Base-by-base conservation (phyloP, 257 asterid genomes). In the Handroanthus guayacan region DNA sequence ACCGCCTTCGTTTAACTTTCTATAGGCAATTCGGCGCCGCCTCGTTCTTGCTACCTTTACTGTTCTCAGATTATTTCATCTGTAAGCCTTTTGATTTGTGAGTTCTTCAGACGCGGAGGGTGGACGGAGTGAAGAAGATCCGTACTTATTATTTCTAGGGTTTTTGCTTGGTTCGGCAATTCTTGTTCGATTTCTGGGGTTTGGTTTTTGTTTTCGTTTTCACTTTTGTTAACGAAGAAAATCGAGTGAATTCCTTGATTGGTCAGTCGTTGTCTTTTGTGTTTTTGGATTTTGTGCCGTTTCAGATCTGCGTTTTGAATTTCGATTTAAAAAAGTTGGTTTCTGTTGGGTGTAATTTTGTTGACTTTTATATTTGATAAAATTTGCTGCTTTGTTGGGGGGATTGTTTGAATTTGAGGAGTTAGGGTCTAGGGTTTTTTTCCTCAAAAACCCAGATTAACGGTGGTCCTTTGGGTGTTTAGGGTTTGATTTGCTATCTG, bases 21-120 rank as follows among this genome's bases (percentile, higher is more conserved):
- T 72, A n/a, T 9, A 65, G 60, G 52, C 75, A 13, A 4, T 16
- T 47, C 31, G 38, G 48, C n/a, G 78, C 68, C 62, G 62, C 67
- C 45, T 69, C 50, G 52, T 16, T 45, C 36, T 74, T 31, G 64
- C 25, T 51, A 7, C 74, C 66, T 62, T 44, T 9, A 34, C 73
- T 60, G 50, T 48, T 82, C 6, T 72, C 20, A 8, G 6, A 54
- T 63, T 18, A 64, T 67, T 18, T 36, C 72, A 43, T 51, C 62
- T 71, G 78, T 74, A 47, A 74, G 78, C 71, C 71, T 57, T 58
- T 74, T 63, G 25, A 62, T 55, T 74, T 70, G 78, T 67, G 67
- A 60, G n/a, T n/a, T 36, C 10, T 67, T 8, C 67, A 25, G 6
- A 60, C 16, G 44, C 64, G 39, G 52, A 60, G 17, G 62, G 63